Conservation (phyloP, 2,329 filamentous ascomycete species). For the Fragosphaeria purpurea region DNA sequence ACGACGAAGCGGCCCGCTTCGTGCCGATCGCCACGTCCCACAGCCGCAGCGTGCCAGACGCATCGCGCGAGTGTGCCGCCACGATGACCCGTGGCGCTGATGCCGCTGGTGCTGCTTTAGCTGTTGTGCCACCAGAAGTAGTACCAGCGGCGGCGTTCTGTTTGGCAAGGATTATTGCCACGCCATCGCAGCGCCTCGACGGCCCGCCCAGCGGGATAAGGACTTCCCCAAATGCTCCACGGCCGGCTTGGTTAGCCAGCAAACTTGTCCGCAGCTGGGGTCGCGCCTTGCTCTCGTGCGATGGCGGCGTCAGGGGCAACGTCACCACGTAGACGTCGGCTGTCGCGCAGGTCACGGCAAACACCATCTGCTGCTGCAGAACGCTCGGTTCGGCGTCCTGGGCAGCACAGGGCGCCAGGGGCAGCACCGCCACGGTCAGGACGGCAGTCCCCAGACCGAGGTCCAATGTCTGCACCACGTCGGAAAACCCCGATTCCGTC, state of each 20-base stretch:
- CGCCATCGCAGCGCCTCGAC: constrained; percentile 39
- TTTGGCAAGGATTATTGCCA: constrained; percentile 37
- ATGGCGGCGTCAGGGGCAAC: constrained; percentile 51
- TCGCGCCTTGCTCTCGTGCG: constrained; percentile 46
- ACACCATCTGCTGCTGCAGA: constrained; percentile 49
- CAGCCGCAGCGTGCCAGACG: constrained; percentile 46
- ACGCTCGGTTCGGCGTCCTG: constrained; percentile 40
- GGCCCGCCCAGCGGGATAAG: constrained; percentile 45
- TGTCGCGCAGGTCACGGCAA: constrained; percentile 49
- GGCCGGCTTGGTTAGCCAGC: constrained; percentile 44
- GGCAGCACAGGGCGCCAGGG: constrained; percentile 37
- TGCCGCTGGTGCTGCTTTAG: constrained; percentile 18
- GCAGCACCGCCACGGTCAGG: constrained; percentile 45
- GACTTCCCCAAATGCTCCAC: constrained; percentile 54
- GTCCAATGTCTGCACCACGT: constrained; percentile 50
- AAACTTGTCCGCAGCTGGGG: constrained; percentile 41
- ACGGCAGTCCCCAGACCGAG: constrained; percentile 48
- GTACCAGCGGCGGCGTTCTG: constrained; percentile 13
- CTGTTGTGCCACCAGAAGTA: not conserved
- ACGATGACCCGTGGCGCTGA: constrained; percentile 38
- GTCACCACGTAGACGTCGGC: constrained; percentile 48
- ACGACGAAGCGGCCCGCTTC: constrained; percentile 17
- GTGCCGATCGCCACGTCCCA: constrained; percentile 46
- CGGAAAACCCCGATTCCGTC: constrained; percentile 40
- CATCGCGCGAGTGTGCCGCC: constrained; percentile 49